Evolutionary conservation across 2,329 filamentous ascomycete genomes (phyloP), one percentile per base, ranked within the genome.

Genomic region (Paraconiothyrium sp.): DNA sequence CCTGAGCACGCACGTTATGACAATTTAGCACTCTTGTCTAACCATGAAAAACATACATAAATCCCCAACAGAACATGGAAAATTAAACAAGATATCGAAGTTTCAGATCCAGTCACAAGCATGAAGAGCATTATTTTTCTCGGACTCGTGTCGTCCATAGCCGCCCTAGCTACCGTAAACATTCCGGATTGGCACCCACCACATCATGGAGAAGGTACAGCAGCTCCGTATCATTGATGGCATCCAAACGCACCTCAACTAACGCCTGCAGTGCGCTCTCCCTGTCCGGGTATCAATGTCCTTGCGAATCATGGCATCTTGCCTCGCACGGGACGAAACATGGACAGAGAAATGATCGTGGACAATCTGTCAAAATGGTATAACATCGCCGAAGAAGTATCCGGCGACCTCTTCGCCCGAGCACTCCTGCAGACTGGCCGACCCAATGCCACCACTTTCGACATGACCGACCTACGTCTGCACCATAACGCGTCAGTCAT

Each of bases 221-320:
- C 10, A 6, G 35, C 35, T 14, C 11, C 10, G 35, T 14, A 11
- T 10, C 35, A 3, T 37, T 14, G 2, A 30, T 4, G 0, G 4
- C 6, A 30, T 30, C 27, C 27, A 30, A 16, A 34, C 16, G 16
- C 24, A 16, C 0, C 2, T 14, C 34, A 2, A 49, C 14, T 32
- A 16, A 30, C 24, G 13, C 14, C 2, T 32, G 8, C 24, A 49
- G 47, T 49, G 24, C 47, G 47, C 16, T n/a, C 27, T 16, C 47
- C 47, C 24, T 49, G 47, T 34, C 47, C 47, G 14, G 47, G 47
- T 5, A 49, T 49, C 47, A 49, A 49, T 5, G 47, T 49, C 1
- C 24, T 49, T 13, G 22, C 47, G 8, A 49, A 49, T 27, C 47
- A 49, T n/a, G 47, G 16, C 13, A 49, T 49, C 4, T 8, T 49